Evolutionary conservation across 2,329 filamentous ascomycete genomes (phyloP), one percentile per base, ranked within the genome.

Genomic region (Trichoderma hamatum): DNA sequence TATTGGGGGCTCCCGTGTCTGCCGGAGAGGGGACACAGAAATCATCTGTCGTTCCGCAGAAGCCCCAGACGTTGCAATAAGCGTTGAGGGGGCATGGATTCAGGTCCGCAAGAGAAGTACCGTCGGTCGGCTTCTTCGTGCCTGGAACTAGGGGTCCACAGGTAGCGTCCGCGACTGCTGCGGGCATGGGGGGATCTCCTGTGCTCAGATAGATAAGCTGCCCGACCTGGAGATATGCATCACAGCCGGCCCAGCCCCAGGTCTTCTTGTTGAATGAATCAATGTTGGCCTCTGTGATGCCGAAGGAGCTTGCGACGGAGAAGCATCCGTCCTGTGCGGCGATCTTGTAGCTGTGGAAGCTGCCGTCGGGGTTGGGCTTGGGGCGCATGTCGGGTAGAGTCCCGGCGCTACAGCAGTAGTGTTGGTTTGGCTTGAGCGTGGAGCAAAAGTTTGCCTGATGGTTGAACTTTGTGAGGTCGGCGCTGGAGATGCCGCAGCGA

Each of bases 41-140:
- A 5, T 80, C 81, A 0, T 65, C 59, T 0, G 79, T 80, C 5
- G 75, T 78, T 19, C 82, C 82, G 61, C 83, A 84, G 21, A 79
- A 73, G 7, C 82, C 82, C 78, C 79, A 83, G 62, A 77, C 73
- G 69, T 81, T 73, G 70, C 77, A 77, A 68, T 75, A 78, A 9
- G 73, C 75, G 11, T 76, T 76, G 5, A 78, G 70, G 0, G 75
- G 75, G 28, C 77, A 79, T 1, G 75, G 75, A 49, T 77, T 78
- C 0, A 79, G 68, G 2, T 71, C 58, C 2, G 70, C 65, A 0
- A 77, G 70, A 10, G 69, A 49, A 9, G 70, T 64, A n/a, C 72
- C 69, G 6, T 69, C 59, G 2, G 55, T 58, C 2, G 72, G 72
- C 11, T 21, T 65, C 43, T 69, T 65, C 0, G 76, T 76, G 1